phyloP scores from a whole-genome alignment of 1,284 basidiomycete genomes.

The Anthracocystis setariae region DNA sequence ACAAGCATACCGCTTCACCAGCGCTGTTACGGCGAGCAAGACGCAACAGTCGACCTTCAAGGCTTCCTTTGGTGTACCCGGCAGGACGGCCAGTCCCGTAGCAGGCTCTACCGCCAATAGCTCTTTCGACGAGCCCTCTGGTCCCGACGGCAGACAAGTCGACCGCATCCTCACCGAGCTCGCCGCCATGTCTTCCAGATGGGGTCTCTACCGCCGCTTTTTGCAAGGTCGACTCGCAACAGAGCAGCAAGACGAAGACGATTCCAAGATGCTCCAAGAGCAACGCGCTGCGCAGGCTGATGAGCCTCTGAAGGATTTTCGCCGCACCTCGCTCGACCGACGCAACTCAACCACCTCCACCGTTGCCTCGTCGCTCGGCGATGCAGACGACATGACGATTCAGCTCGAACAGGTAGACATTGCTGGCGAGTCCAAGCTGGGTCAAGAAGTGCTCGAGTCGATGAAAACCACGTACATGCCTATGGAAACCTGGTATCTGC shows the following conservation, averaged over 20 bases:
- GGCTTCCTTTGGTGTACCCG: slow-evolving; percentile 68
- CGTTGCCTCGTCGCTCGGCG: slow-evolving; percentile 1
- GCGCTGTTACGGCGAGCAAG: slow-evolving; percentile 51
- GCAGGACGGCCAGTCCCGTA: slow-evolving; percentile 67
- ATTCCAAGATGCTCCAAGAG: slow-evolving; percentile 15
- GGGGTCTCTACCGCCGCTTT: slow-evolving; percentile 90
- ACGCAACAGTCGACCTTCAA: slow-evolving; percentile 65
- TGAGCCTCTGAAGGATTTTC: slow-evolving; percentile 43
- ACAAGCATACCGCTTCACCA: slow-evolving; percentile 38
- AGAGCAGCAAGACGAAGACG: slow-evolving; percentile 41
- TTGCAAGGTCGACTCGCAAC: slow-evolving; percentile 77
- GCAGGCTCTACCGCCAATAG: slow-evolving; percentile 67
- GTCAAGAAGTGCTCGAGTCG: slow-evolving; percentile 71
- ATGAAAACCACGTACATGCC: slow-evolving; percentile 83
- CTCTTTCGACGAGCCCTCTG: slow-evolving; percentile 73
- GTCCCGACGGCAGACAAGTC: slow-evolving; percentile 84
- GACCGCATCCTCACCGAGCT: slow-evolving; percentile 87
- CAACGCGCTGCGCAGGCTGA: slow-evolving; percentile 33
- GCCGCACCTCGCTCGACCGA: slow-evolving; percentile 45
- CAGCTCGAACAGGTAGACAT: slow-evolving; percentile 64
- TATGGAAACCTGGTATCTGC: slow-evolving; percentile 89
- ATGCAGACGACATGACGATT: slow-evolving; percentile 1
- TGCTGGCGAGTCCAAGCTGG: slow-evolving; percentile 74
- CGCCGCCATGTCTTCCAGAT: slow-evolving; percentile 87
- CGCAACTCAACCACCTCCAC: slow-evolving; percentile 31